Conservation (phyloP, 495 filamentous ascomycete species). For the Evansstolkia leycettana region DNA sequence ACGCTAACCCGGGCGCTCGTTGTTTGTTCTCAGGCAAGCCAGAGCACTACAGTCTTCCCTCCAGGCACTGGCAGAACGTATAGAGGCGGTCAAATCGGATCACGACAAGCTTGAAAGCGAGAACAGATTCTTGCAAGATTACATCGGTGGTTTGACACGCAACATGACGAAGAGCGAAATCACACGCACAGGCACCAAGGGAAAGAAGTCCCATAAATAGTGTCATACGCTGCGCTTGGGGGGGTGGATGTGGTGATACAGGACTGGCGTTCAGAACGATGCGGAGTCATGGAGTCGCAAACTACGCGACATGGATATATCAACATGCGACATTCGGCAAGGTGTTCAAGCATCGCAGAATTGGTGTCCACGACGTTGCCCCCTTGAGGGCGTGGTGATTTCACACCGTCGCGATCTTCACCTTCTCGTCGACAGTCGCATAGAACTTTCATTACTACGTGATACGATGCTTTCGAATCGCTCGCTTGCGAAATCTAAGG, state of each 20-base stretch:
- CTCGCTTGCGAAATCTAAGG: no score
- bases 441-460: no score
- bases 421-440: no score
- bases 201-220: constrained; percentile 35
- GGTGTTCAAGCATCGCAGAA: no score
- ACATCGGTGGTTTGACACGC: constrained; percentile 44
- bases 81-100: constrained; percentile 87
- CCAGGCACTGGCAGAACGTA: constrained; percentile 75
- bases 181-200: constrained; percentile 27
- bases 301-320: constrained; percentile 3
- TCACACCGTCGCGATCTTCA: no score
- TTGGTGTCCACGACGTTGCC: no score
- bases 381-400: no score
- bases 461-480: no score
- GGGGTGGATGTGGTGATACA: no score
- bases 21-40: constrained; percentile 54
- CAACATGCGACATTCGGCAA: no score
- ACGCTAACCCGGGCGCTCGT: background rate
- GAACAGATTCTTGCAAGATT: constrained; percentile 90
- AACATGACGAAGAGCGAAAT: constrained; percentile 41
- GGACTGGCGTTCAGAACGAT: no score
- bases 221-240: background rate
- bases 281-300: background rate
- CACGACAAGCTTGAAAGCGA: constrained; percentile 90
- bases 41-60: constrained; percentile 78